phyloP scores from a whole-genome alignment of 1,284 basidiomycete species.

The Microbotryum silenes-acaulis region DNA sequence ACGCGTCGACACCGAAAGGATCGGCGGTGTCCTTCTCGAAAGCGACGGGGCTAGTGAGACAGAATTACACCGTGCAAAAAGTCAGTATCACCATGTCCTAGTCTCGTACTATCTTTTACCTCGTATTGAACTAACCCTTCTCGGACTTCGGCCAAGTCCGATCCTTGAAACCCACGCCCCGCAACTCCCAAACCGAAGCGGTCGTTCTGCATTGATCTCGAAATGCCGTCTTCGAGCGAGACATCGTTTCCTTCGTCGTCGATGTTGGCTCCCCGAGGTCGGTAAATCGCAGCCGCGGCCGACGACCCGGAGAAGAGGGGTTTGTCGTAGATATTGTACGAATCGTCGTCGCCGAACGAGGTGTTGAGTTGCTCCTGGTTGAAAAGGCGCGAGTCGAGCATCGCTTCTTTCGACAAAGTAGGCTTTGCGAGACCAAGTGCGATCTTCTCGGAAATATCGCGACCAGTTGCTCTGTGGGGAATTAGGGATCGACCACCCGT shows the following conservation, averaged over 20 bases:
- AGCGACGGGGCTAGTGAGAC: constrained; percentile 68
- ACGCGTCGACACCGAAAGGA: constrained; percentile 97
- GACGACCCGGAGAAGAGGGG: constrained; percentile 92
- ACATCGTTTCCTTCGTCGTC: constrained; percentile 69
- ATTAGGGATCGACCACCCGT: background rate
- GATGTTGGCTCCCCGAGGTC: constrained; percentile 62
- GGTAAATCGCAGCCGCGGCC: constrained; percentile 96
- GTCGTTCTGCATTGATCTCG: constrained; percentile 82
- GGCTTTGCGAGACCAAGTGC: constrained; percentile 96
- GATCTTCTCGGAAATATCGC: constrained; percentile 98
- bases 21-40: constrained; percentile 95
- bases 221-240: constrained; percentile 87
- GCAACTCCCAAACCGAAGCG: constrained; percentile 80
- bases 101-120: background rate
- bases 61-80: background rate
- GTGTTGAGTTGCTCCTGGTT: constrained; percentile 81
- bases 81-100: too few species aligned
- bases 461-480: constrained; percentile 67
- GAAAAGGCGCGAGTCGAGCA: constrained; percentile 94
- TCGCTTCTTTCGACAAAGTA: constrained; percentile 84
- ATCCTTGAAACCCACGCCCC: constrained; percentile 82
- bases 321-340: constrained; percentile 88
- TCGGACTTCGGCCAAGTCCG: constrained; percentile 66
- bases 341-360: constrained; percentile 83
- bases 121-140: constrained; percentile 27